Evolutionary conservation across 176 grass and related monocot genomes (phyloP).

Genomic region (Pharus latifolius): DNA sequence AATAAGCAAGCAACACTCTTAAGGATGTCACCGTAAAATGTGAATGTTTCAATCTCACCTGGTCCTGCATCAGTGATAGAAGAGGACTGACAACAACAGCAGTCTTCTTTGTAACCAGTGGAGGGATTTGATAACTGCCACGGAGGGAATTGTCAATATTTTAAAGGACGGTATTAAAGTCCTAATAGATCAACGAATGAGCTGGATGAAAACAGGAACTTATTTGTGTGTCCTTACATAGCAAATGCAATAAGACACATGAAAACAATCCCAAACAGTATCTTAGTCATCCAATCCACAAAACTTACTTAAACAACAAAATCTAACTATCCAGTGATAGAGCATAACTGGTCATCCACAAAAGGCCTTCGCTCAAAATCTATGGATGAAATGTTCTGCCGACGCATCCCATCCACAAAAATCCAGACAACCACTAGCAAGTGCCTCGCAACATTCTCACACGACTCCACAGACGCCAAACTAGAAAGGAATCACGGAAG

Average conservation of each 20-base stretch:
- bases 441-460: neutral
- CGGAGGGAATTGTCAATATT: neutral
- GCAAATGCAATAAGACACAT: neutral
- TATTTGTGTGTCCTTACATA: no score
- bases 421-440: neutral
- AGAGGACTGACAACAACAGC: constrained; percentile 78
- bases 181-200: neutral
- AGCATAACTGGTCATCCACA: neutral
- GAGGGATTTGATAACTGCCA: constrained; percentile 82
- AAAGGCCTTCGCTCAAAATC: neutral
- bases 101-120: constrained; percentile 64
- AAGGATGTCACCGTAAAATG: neutral
- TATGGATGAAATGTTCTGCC: neutral
- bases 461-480: neutral
- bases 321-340: neutral
- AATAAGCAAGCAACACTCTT: neutral
- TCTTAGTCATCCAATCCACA: neutral
- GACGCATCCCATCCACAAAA: neutral
- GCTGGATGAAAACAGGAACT: neutral
- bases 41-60: constrained; percentile 32
- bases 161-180: neutral
- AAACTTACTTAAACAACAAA: neutral
- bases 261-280: neutral
- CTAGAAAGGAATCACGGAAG: neutral
- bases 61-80: constrained; percentile 87